Base-by-base conservation (phyloP, 768 basidiomycete genomes). In the Collybia mongolica region DNA sequence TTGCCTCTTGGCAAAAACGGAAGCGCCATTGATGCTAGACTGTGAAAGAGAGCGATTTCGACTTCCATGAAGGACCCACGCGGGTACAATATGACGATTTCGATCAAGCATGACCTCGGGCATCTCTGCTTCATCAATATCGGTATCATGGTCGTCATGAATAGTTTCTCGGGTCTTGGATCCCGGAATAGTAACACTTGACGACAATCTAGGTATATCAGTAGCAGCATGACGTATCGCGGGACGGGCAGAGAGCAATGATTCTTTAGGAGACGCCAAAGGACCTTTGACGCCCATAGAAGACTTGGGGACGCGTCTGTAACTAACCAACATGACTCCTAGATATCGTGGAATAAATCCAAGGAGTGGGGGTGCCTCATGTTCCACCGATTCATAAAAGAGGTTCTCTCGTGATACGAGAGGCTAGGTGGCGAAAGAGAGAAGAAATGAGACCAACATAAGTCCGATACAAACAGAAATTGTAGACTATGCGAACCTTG, bases 321-420 rank as follows among this genome's bases (percentile, higher is more conserved):
- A 98, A 46, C 88, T 96, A 60, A 99, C 96, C 37, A 98, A 80
- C 93, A 99, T 97, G 48, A 99, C 97, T 19, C 97, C 97, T 14
- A 99, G 77, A 68, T 99, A 99, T 39, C 95, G 87, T n/a, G 97
- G 97, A 52, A 98, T 97, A 62, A 93, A 99, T 12, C 82, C 88
- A 3, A 98, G 78, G 7, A 99, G 77, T 3, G 92, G 93, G 0
- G 97, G 96, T 0, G 92, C 91, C 60, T 93, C 91, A 22, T 86
- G 81, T 65, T 99, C 97, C 26, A 98, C 93, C 1, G 94, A 83
- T 65, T 99, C 97, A 65, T 99, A 99, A 64, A 99, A 98, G 41
- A 97, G 75, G 63, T 99, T 99, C 71, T 99, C 97, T 49, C 95
- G 84, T 3, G 92, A 94, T 24, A 97, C 94, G 6, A 99, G 83